Evolutionary conservation across 768 basidiomycete genomes (phyloP).

Genomic region (Podaxis sp.): DNA sequence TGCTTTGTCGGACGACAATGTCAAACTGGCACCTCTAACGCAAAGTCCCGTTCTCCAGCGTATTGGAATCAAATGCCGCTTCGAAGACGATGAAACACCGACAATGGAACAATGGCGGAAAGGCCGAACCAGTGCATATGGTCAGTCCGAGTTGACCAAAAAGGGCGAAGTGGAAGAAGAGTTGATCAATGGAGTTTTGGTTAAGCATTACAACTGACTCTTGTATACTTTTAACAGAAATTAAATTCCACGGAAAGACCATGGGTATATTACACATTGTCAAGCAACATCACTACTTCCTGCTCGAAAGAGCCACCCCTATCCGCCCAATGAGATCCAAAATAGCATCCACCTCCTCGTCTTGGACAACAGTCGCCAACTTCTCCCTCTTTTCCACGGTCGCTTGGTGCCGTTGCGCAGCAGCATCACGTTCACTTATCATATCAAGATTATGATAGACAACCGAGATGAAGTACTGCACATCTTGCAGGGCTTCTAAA

Average conservation of each 20-base stretch:
- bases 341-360: slow-evolving; percentile 49
- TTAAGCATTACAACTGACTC: slow-evolving; percentile 50
- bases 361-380: slow-evolving; percentile 39
- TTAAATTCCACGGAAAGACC: not conserved
- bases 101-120: slow-evolving; percentile 51
- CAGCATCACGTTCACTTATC: slow-evolving; percentile 49
- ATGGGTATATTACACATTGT: not conserved
- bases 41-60: slow-evolving; percentile 47
- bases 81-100: slow-evolving; percentile 37
- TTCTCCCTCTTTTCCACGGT: slow-evolving; percentile 37
- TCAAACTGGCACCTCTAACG: slow-evolving; percentile 37
- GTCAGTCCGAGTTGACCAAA: slow-evolving; percentile 38
- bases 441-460: slow-evolving; percentile 68
- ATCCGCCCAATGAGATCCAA: slow-evolving; percentile 56
- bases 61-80: slow-evolving; percentile 33
- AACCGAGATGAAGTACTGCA: slow-evolving; percentile 67
- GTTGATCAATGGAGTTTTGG: slow-evolving; percentile 46
- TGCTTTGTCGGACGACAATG: slow-evolving; percentile 44
- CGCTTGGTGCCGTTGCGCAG: slow-evolving; percentile 41
- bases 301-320: slow-evolving; percentile 49
- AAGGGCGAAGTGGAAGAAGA: slow-evolving; percentile 50
- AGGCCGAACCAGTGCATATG: slow-evolving; percentile 48
- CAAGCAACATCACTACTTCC: slow-evolving; percentile 15
- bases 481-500: slow-evolving; percentile 54
- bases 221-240: not conserved